Evolutionary conservation across 768 basidiomycete species (phyloP), one percentile per base, ranked within the genome.

Genomic region (Termitomyces sp.): DNA sequence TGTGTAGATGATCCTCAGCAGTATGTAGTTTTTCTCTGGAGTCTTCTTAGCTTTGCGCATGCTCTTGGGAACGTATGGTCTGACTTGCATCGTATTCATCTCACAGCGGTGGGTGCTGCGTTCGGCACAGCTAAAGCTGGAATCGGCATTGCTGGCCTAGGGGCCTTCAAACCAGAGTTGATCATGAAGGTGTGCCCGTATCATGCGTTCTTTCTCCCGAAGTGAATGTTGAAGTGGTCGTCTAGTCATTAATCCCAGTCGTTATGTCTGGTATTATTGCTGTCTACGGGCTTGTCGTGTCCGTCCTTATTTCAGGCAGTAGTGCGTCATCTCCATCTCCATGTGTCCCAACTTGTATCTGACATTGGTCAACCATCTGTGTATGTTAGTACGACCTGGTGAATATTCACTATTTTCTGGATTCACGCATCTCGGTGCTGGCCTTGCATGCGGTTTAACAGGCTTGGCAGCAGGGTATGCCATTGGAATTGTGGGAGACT

Each of bases 251-350:
- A 53, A 94, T 98, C 61, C 95, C 95, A 4, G 94, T 97, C 36
- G 94, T 98, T 71, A 97, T 98, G 94, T 91, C 93, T 57, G 94
- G 95, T 75, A 97, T 97, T 71, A 95, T 97, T 63, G 94, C 95
- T 31, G 95, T 98, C 37, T 98, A 98, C 68, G 95, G 95, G 8
- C 81, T 98, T 42, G 96, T 98, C 9, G 95, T 98, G 14, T 91
- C 92, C 4, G 95, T 98, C 31, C 82, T 98, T 56, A 97, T 97
- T 60, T 81, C 89, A 18, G 92, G 92, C 56, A 67, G 73, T 60
- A 56, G 77, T 80, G 62, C 61, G 80, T 74, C 53, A 22, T 49
- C 49, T 42, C 48, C 22, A 56, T 31, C 26, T 18, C 37, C 6
- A 13, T 18, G 54, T 42, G n/a, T 8, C 49, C 7, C 43, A 4